Evolutionary conservation across 345 rosid genomes (phyloP).

Genomic region (Rhodamnia argentea): DNA sequence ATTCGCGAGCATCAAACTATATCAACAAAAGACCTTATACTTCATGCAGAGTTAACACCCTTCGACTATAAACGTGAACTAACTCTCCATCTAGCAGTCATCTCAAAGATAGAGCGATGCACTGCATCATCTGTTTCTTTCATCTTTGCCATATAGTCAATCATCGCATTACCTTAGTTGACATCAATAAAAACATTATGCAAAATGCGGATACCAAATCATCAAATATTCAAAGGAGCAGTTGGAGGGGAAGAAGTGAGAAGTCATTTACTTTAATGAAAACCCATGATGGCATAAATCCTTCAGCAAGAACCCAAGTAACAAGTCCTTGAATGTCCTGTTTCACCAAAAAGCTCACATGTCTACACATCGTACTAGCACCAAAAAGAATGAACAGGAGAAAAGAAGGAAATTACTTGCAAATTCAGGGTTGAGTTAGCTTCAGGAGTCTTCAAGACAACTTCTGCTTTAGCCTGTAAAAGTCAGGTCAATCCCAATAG

Average conservation of each 20-base stretch:
- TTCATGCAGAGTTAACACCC: not conserved
- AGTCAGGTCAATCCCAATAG: not conserved
- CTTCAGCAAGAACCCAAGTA: constrained; percentile 96
- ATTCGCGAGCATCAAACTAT: not conserved
- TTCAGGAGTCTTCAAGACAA: constrained; percentile 57
- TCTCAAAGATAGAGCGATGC: not conserved
- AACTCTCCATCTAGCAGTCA: not conserved
- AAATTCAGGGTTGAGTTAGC: constrained; percentile 49
- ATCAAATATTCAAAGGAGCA: not conserved
- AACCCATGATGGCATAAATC: constrained; percentile 88
- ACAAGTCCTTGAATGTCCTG: constrained; percentile 96
- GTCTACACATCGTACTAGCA: not conserved
- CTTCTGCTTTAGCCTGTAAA: constrained; percentile 75
- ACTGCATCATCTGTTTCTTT: not conserved
- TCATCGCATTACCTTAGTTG: not conserved
- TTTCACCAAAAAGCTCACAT: constrained; percentile 6
- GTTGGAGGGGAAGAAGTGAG: not conserved
- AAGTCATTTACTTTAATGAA: constrained; percentile 53
- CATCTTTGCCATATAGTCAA: not conserved
- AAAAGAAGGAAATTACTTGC: constrained; percentile 28
- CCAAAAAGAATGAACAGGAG: not conserved
- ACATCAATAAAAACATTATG: not conserved
- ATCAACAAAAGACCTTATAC: not conserved
- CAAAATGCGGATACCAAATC: not conserved
- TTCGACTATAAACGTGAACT: not conserved